These are phyloP conservation scores for Teratosphaeria viscida DNA, from an alignment of 2,329 filamentous ascomycete species.

Conservation along the genomic window DNA sequence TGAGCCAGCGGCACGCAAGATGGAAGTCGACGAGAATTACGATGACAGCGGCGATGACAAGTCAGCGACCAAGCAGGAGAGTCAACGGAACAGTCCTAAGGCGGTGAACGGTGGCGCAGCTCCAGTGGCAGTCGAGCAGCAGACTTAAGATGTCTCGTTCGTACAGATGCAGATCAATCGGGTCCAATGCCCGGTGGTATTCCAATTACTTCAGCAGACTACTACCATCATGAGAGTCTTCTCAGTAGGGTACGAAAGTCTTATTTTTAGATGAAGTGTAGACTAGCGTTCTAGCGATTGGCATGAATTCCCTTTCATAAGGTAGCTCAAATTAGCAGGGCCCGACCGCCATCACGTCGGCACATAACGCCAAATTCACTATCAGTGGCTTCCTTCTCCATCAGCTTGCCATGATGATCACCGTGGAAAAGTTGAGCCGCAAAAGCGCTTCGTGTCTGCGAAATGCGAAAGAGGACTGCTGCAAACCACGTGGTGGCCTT, in stretches of 20 bases:
- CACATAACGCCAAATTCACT: background rate
- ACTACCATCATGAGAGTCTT: background rate
- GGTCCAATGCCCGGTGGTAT: background rate
- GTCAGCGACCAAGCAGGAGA: slow-evolving; percentile 32
- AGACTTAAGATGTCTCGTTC: background rate
- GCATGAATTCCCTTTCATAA: background rate
- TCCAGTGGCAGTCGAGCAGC: slow-evolving; percentile 7
- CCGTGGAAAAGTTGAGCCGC: background rate
- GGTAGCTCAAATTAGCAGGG: background rate
- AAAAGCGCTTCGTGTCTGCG: background rate
- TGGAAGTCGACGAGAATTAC: slow-evolving; percentile 96
- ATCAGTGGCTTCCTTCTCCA: background rate
- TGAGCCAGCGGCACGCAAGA: slow-evolving; percentile 83
- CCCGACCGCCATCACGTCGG: no score
- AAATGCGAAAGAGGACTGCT: background rate
- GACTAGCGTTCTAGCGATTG: background rate
- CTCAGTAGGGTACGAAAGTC: background rate
- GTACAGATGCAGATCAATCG: background rate
- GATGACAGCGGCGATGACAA: slow-evolving; percentile 90
- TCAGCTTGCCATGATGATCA: background rate
- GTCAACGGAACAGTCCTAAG: slow-evolving; percentile 33
- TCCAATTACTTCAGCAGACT: background rate
- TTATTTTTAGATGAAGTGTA: background rate
- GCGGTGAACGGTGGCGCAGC: slow-evolving; percentile 3
- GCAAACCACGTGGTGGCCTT: background rate